phyloP scores from a whole-genome alignment of 2,329 filamentous ascomycete genomes.

The Aspergillus arachidicola region DNA sequence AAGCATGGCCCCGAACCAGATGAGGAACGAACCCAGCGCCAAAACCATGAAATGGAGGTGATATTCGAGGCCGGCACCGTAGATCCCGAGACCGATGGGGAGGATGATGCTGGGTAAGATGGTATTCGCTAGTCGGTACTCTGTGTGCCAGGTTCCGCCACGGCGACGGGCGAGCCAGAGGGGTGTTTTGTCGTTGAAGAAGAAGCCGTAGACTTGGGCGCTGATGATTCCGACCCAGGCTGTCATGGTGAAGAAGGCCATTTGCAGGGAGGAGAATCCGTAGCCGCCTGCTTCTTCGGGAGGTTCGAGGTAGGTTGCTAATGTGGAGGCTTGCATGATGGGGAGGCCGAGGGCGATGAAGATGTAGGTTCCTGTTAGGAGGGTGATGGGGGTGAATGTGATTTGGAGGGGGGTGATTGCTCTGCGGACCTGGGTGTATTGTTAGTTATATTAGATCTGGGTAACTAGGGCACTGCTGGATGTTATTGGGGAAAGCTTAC shows the following conservation, averaged over 20 bases:
- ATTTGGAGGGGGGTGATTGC: slow-evolving; percentile 31
- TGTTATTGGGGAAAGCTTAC: background rate
- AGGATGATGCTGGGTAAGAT: slow-evolving; percentile 29
- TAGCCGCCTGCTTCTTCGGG: slow-evolving; percentile 41
- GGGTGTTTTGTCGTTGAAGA: slow-evolving; percentile 44
- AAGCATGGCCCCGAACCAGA: slow-evolving; percentile 40
- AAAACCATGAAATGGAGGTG: slow-evolving; percentile 45
- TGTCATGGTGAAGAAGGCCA: slow-evolving; percentile 43
- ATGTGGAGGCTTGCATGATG: slow-evolving; percentile 37
- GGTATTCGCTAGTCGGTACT: slow-evolving; percentile 34
- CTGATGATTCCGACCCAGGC: slow-evolving; percentile 46
- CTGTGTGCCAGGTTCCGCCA: slow-evolving; percentile 38
- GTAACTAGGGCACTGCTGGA: background rate
- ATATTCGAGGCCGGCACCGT: slow-evolving; percentile 45
- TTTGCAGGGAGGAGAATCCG: slow-evolving; percentile 45
- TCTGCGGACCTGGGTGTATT: slow-evolving; percentile 16
- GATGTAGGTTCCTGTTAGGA: slow-evolving; percentile 43
- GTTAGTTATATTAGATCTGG: slow-evolving; percentile 19
- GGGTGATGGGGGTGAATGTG: slow-evolving; percentile 38
- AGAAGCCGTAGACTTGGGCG: slow-evolving; percentile 40
- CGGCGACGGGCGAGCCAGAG: slow-evolving; percentile 34
- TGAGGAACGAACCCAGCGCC: slow-evolving; percentile 43
- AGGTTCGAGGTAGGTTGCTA: slow-evolving; percentile 44
- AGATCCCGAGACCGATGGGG: slow-evolving; percentile 37
- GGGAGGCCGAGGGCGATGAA: slow-evolving; percentile 41